Evolutionary conservation across 2,329 filamentous ascomycete genomes (phyloP), one percentile per base, ranked within the genome.

Genomic region (Clonostachys chloroleuca): DNA sequence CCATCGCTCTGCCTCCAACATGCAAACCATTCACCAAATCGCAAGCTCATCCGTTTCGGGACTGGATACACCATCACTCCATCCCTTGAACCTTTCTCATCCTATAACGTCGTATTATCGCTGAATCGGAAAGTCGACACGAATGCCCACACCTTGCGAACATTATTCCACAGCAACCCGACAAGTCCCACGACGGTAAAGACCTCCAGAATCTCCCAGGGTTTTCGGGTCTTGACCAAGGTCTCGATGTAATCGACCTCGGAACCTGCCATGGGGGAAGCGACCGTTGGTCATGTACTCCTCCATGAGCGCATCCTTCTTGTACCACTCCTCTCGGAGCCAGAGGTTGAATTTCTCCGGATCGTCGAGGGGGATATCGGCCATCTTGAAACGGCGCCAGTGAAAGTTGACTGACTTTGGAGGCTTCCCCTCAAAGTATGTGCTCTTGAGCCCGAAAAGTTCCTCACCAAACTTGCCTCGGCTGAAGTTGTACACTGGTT

Each of bases 401-500:
- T 95, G 87, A 74, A 97, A 92, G 67, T 96, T 97, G 59, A 97
- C 92, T 2, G 91, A 96, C 63, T 92, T 96, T 2, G 92, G 94
- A 1, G 92, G 86, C 2, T 89, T 83, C 12, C 94, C 92, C 64
- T 94, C 83, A 52, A 96, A 85, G 62, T 94, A 96, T 5, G 90
- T 95, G 43, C 91, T 91, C 4, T 82, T 80, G 5, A 99, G 75
- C 0, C 89, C 92, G 66, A 95, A 97, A 58, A 89, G 87, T 43
- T 95, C 83, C 62, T 97, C 92, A n/a, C 92, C 92, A 55, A 86
- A 96, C 57, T 87, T 79, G 37, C 86, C 88, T 49, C 85, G 86
- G 20, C 86, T 89, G 39, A 18, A n/a, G 24, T 30, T 30, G 4
- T 30, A 30, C 24, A 30, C 9, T 30, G 9, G 24, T 30, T 57